Evolutionary conservation across 768 basidiomycete species (phyloP), one percentile per base, ranked within the genome.

Genomic region (Tricholoma matsutake): DNA sequence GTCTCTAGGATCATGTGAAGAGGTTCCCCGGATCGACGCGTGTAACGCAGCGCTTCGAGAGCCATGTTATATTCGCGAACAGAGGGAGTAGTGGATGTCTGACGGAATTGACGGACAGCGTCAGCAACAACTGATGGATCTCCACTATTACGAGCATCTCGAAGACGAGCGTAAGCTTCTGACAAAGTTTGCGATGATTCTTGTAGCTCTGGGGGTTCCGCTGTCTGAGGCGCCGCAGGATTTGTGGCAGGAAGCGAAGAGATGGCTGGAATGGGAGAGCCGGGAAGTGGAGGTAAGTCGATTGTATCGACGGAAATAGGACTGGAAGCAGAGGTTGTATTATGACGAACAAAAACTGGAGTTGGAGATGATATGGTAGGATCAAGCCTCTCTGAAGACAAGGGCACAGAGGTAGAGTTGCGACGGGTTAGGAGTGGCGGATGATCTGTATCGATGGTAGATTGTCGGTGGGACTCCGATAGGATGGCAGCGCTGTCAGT

Each of bases 51-150:
- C 0, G 83, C 85, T 1, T 78, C 68, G 20, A 94, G 73, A 5
- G 86, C 86, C 34, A 77, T 70, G 66, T 92, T 92, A 75, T 86
- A 92, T 20, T 86, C 81, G 25, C 73, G 66, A 22, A 84, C 71
- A 2, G 76, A 75, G 37, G 84, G 79, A 18, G 67, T 63, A 13
- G 65, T 31, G 31, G 66, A 53, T 25, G 64, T 60, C 22, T 71
- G 57, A 58, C 76, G 66, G 65, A 82, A 71, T 58, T 62, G 67
- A 56, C 69, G 76, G 63, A 73, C 78, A 60, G 68, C 76, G n/a
- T 76, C 75, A 62, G 69, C 70, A 37, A 68, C 78, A 18, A 47
- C 64, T 2, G 59, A 61, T 31, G 69, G 58, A 54, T 76, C 72
- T 18, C 67, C 64, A 31, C 63, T 64, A 31, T 65, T 60, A 3